A percentile compares a stretch with the other conserved stretches of the same genome.
phyloP scores from a whole-genome alignment of 2,329 filamentous ascomycete genomes.

The Cladosporium sphaerospermum region DNA sequence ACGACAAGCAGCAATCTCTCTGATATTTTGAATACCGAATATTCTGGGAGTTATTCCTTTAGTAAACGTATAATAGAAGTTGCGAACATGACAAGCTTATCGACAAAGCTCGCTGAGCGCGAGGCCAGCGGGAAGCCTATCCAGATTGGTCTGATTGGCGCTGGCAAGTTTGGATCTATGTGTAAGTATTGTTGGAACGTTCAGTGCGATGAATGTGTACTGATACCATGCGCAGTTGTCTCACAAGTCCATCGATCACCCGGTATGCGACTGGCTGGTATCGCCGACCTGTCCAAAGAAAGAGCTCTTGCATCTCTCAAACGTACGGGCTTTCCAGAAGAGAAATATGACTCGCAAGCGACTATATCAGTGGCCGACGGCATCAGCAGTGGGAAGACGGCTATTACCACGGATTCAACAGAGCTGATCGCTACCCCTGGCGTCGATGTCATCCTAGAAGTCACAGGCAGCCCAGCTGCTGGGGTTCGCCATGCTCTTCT shows the following conservation, averaged over 20 bases:
- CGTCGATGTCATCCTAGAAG: conserved; percentile 41
- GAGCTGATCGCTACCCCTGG: conserved; percentile 38
- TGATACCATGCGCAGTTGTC: conserved; percentile 25
- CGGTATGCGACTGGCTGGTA: conserved; percentile 39
- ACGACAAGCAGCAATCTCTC: neutral
- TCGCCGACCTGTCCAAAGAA: conserved; percentile 39
- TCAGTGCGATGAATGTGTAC: neutral
- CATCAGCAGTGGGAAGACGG: conserved; percentile 36
- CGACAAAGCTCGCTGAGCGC: conserved; percentile 37
- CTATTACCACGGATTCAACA: conserved; percentile 39
- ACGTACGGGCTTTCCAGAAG: conserved; percentile 36
- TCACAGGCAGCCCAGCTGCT: conserved; percentile 39
- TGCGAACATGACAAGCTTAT: conserved; percentile 33
- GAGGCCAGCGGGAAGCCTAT: conserved; percentile 36
- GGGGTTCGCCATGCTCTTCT: conserved; percentile 40
- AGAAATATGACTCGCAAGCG: conserved; percentile 34
- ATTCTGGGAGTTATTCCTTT: no score
- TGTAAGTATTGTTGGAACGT: conserved; percentile 25
- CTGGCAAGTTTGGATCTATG: conserved; percentile 45
- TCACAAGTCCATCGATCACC: conserved; percentile 40
- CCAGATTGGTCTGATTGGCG: conserved; percentile 40
- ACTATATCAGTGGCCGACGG: conserved; percentile 34
- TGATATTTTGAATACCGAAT: neutral
- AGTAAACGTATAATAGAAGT: neutral
- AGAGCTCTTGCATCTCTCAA: conserved; percentile 37